These are phyloP conservation scores for Ogataea paradorogensis DNA, from an alignment of 805 yeast species.

Conservation along the genomic window DNA sequence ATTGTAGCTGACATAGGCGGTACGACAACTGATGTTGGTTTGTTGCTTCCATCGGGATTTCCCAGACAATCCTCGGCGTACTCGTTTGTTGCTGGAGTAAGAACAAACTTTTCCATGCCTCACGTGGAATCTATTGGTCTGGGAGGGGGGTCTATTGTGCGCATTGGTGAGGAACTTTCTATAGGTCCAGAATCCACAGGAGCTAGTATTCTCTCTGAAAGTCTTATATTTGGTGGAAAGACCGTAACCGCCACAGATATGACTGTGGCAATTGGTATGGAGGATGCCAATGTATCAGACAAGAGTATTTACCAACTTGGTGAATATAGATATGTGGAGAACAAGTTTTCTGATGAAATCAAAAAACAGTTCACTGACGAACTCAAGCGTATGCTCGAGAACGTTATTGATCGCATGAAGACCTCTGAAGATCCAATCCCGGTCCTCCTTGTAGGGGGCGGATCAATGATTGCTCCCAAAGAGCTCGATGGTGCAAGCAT, in stretches of 20 bases:
- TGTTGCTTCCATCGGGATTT: conserved; percentile 6
- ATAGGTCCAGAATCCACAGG: conserved; percentile 8
- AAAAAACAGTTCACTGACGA: conserved; percentile 3
- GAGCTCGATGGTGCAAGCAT: conserved; percentile 38
- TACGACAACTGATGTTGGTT: conserved; percentile 9
- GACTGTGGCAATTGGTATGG: conserved; percentile 13
- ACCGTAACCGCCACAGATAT: conserved; percentile 3
- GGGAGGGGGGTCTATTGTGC: conserved; percentile 8
- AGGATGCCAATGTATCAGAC: not conserved
- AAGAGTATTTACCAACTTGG: conserved; percentile 26
- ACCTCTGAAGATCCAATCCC: conserved; percentile 41
- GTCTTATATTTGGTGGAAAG: conserved; percentile 5
- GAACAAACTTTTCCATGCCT: conserved; percentile 11
- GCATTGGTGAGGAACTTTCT: not conserved
- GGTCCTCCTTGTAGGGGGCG: conserved; percentile 47
- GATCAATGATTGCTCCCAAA: conserved; percentile 41
- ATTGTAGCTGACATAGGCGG: conserved; percentile 9
- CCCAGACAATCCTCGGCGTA: conserved; percentile 9
- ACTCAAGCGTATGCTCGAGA: conserved; percentile 32
- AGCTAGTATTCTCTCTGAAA: conserved; percentile 1
- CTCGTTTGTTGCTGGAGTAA: conserved; percentile 8
- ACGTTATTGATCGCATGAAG: conserved; percentile 42
- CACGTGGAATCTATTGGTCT: conserved; percentile 10
- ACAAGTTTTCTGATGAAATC: conserved; percentile 1
- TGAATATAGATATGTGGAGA: conserved; percentile 24